Evolutionary conservation across 164 flowering plant species (phyloP).

Genomic region (Dillenia suffruticosa): DNA sequence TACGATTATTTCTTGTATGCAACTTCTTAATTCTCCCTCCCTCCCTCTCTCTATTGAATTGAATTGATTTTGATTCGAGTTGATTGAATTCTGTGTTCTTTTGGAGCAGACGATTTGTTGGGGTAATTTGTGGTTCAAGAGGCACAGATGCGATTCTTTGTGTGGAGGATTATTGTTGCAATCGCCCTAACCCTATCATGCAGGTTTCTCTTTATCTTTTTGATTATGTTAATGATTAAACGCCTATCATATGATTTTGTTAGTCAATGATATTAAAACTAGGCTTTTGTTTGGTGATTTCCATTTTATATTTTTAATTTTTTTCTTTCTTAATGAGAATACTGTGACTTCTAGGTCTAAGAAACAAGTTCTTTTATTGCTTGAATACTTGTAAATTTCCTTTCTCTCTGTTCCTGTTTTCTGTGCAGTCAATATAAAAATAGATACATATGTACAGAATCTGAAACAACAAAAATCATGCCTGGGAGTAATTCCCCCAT

Average conservation of each 20-base stretch:
- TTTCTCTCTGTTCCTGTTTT: too few species aligned
- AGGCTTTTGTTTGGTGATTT: neutral
- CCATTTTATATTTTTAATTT: neutral
- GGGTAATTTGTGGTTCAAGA: slow-evolving; percentile 48
- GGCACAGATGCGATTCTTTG: slow-evolving; percentile 52
- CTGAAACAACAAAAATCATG: too few species aligned
- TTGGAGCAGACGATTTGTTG: slow-evolving; percentile 58
- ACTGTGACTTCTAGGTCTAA: too few species aligned
- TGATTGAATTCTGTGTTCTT: neutral
- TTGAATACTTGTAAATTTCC: too few species aligned
- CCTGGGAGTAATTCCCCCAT: too few species aligned
- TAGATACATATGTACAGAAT: too few species aligned
- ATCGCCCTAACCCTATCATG: slow-evolving; percentile 81
- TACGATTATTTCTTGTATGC: slow-evolving; percentile 71
- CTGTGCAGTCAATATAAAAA: too few species aligned
- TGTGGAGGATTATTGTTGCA: slow-evolving; percentile 73
- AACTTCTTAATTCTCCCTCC: neutral
- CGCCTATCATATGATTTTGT: neutral
- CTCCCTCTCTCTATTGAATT: neutral
- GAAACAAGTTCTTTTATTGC: too few species aligned
- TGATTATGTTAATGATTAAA: neutral
- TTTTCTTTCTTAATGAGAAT: neutral
- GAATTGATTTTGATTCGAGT: neutral
- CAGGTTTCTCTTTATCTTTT: slow-evolving; percentile 47
- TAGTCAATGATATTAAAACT: neutral